Conservation (phyloP, 164 flowering plant species). For the Magnolia kwangsiensis region DNA sequence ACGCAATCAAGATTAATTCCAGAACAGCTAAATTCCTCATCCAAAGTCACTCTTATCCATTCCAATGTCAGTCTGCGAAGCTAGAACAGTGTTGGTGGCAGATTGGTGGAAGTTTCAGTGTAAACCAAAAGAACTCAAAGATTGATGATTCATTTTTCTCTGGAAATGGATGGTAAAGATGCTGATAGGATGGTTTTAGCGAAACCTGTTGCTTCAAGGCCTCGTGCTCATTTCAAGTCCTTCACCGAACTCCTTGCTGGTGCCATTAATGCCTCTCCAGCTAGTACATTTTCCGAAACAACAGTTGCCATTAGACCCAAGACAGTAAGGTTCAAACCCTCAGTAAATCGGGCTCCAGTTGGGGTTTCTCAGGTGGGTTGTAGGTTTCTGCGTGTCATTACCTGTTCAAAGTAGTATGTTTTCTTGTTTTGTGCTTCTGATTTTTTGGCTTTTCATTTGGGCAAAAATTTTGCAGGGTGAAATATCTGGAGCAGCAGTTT, state of each 20-base stretch:
- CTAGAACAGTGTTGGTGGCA: not conserved
- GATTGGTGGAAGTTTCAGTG: not conserved
- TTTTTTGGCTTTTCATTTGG: constrained; percentile 7
- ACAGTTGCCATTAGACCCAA: constrained; percentile 78
- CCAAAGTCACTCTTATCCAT: not conserved
- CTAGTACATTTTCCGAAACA: constrained; percentile 40
- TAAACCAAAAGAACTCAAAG: constrained; percentile 11
- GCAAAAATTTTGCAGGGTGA: constrained; percentile 40
- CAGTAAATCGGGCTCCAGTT: constrained; percentile 25
- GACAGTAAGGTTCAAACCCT: constrained; percentile 68
- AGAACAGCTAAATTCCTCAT: not conserved
- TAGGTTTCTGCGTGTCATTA: not conserved
- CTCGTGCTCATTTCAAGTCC: constrained; percentile 36
- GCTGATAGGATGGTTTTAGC: constrained; percentile 59
- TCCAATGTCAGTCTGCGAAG: constrained; percentile 7
- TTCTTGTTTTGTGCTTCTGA: not conserved
- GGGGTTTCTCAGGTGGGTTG: constrained; percentile 35
- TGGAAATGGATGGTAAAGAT: constrained; percentile 67
- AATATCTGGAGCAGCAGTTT: constrained; percentile 30
- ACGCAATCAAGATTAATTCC: not conserved
- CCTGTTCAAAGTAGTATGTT: too few relatives aligned
- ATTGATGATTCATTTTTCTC: constrained; percentile 8
- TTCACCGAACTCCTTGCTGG: constrained; percentile 76
- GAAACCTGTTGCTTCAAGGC: constrained; percentile 86
- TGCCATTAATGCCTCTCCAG: constrained; percentile 55